Evolutionary conservation across 1,139 yeast genomes (phyloP), one percentile per base, ranked within the genome.

Genomic region (Hyphopichia buzzinii): DNA sequence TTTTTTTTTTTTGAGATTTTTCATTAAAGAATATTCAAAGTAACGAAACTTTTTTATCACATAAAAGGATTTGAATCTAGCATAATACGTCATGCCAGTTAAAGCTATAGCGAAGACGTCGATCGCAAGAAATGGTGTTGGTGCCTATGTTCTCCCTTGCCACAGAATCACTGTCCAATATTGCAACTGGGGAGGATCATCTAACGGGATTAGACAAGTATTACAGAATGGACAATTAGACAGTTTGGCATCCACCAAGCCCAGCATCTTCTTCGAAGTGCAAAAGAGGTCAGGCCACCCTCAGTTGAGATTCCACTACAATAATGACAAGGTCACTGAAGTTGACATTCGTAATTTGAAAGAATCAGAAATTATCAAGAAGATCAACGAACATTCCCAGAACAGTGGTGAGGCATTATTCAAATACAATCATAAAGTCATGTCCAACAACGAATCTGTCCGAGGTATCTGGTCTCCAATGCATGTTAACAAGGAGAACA

Each of bases 391-490:
- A 46, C 55, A 55, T 48, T 53, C 66, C 36, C 73, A 65, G 50
- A 54, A 66, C 40, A 59, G 67, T 37, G 77, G 76, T 30, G 60
- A 62, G 37, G 57, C 59, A 8, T 60, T 67, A 40, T 63, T 67
- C 57, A 71, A 70, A 48, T 68, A 49, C 53, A 71, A 71, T 58
- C 81, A 84, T 47, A 83, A 84, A 48, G 97, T 92, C 29, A 76
- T 79, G 58, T 83, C 95, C 30, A 62, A 74, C 41, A 92, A 90
- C 59, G 79, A 77, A 42, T 83, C 95, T 35, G 92, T 92, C 13
- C 84, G 99, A 73, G 99, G 98, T 52, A 74, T 92, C 36, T 92
- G 99, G 98, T 88, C 97, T 34, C 98, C 98, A 39, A 73, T 92
- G 70, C 97, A 92, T 57, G 80, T 76, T 36, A 81, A 79, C 42